Evolutionary conservation across 2,329 filamentous ascomycete species (phyloP).

Genomic region (Lecanicillium sp.): DNA sequence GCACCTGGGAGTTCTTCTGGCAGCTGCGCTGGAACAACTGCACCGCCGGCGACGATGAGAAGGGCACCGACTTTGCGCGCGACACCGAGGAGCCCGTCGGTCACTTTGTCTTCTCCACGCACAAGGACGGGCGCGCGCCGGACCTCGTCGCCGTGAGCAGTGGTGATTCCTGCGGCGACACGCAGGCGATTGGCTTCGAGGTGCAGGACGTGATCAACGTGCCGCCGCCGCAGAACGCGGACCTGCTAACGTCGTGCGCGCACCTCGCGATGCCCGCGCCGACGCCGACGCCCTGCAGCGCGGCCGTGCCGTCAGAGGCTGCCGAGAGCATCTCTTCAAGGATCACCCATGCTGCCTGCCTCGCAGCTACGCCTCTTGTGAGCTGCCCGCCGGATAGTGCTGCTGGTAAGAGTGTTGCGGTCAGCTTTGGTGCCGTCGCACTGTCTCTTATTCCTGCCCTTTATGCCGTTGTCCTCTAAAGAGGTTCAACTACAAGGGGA

Average conservation of each 20-base stretch:
- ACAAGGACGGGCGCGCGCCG: background rate
- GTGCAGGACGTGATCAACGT: background rate
- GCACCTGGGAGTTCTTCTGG: conserved; percentile 7
- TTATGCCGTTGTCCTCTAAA: background rate
- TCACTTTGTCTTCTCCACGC: conserved; percentile 1
- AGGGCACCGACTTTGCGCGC: background rate
- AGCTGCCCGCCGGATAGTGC: background rate
- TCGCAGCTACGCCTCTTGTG: background rate
- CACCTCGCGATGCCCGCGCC: background rate
- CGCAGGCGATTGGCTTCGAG: background rate
- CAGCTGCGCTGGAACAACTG: conserved; percentile 7
- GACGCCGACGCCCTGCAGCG: conserved; percentile 1
- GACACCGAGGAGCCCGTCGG: conserved; percentile 1
- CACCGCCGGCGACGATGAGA: background rate
- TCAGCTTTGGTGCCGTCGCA: background rate
- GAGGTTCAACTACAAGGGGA: too few species aligned
- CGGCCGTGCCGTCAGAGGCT: background rate
- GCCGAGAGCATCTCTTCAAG: background rate
- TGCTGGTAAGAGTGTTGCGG: background rate
- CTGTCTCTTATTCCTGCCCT: background rate
- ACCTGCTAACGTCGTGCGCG: conserved; percentile 1
- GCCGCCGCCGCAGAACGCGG: conserved; percentile 1
- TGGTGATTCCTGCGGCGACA: background rate
- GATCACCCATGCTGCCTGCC: background rate
- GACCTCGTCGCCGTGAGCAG: background rate